These are phyloP conservation scores for Parastagonospora nodorum DNA, from an alignment of 2,329 filamentous ascomycete species.

Conservation along the genomic window DNA sequence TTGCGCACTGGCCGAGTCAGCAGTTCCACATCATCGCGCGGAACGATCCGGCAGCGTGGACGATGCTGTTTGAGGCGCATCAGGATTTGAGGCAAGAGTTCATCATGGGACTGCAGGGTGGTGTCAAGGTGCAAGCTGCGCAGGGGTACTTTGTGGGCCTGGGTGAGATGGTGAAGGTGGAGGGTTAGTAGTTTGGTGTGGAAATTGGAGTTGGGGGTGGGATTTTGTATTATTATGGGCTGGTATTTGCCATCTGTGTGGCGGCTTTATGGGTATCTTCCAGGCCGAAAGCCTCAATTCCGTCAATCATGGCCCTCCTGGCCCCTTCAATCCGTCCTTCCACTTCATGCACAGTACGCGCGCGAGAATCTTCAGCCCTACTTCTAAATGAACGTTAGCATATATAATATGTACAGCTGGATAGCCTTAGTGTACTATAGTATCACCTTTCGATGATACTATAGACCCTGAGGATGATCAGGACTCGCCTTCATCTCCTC, in stretches of 20 bases:
- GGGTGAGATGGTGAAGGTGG: neutral
- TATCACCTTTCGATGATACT: neutral
- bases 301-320: too few species aligned
- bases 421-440: too few species aligned
- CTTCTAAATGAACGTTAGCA: too few species aligned
- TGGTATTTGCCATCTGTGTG: neutral
- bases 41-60: constrained; percentile 9
- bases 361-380: too few species aligned
- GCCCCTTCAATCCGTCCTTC: too few species aligned
- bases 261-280: too few species aligned
- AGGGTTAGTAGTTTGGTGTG: neutral
- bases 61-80: constrained; percentile 10
- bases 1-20: constrained; percentile 11
- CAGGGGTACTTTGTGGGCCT: constrained; percentile 7
- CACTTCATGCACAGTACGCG: too few species aligned
- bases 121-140: neutral
- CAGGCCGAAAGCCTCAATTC: too few species aligned
- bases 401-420: too few species aligned
- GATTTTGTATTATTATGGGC: neutral
- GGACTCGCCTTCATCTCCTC: constrained; percentile 1
- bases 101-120: constrained; percentile 15
- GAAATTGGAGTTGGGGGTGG: neutral
- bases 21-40: constrained; percentile 1
- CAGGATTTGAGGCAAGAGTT: constrained; percentile 15
- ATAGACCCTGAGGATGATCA: neutral